These are phyloP conservation scores for Calocera cornea DNA, from an alignment of 768 basidiomycete genomes.

Conservation along the genomic window DNA sequence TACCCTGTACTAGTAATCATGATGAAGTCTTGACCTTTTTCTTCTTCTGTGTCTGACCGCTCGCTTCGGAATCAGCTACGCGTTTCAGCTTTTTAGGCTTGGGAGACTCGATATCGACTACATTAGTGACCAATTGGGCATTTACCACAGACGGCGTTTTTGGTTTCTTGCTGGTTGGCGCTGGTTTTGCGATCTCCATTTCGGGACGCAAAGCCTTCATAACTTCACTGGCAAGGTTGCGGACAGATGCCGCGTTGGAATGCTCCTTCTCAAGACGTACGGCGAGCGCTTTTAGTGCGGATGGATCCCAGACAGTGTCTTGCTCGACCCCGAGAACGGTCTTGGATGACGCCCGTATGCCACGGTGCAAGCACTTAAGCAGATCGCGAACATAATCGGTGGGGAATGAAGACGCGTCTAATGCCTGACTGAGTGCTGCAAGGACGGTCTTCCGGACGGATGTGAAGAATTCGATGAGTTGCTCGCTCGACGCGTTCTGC, in stretches of 20 bases:
- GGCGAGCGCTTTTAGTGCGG: slow-evolving; percentile 16
- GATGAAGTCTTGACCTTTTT: slow-evolving; percentile 32
- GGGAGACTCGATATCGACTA: neutral
- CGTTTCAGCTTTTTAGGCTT: neutral
- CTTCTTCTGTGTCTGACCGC: slow-evolving; percentile 19
- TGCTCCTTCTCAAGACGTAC: slow-evolving; percentile 14
- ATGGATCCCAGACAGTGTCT: neutral
- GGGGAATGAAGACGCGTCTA: neutral
- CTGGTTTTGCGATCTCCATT: neutral
- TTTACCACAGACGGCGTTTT: neutral
- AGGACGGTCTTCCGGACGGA: neutral
- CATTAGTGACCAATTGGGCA: neutral
- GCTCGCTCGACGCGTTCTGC: neutral
- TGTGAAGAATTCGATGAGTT: neutral
- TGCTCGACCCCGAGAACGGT: neutral
- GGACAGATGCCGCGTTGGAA: neutral
- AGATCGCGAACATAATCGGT: neutral
- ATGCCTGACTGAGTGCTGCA: neutral
- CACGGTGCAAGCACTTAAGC: neutral
- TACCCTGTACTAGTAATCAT: neutral
- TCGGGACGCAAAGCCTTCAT: neutral
- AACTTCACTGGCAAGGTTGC: neutral
- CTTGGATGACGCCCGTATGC: neutral
- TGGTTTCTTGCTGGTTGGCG: neutral
- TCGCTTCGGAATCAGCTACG: slow-evolving; percentile 20